Conservation (phyloP, 2,329 filamentous ascomycete genomes). For the Fusarium decemcellulare region DNA sequence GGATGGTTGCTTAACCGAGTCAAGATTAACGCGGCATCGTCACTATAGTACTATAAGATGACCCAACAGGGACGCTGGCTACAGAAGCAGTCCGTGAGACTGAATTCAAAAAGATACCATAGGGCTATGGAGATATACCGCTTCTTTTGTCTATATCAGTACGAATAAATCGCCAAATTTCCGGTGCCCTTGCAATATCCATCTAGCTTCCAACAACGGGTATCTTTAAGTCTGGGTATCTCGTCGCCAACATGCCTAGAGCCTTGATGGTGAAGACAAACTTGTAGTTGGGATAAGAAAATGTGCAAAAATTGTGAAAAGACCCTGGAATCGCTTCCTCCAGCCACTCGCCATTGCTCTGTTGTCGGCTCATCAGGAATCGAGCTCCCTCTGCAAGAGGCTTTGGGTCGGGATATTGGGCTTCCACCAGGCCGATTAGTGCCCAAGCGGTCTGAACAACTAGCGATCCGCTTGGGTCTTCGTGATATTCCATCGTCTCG, state of each 20-base stretch:
- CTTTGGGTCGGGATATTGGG: conserved; percentile 80
- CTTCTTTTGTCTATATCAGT: no score
- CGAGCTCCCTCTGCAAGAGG: conserved; percentile 80
- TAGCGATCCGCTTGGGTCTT: conserved; percentile 82
- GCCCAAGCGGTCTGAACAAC: conserved; percentile 97
- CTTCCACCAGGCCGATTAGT: conserved; percentile 83
- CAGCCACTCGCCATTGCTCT: conserved; percentile 89
- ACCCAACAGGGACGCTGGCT: not conserved
- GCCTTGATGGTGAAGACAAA: conserved; percentile 95
- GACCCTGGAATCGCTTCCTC: conserved; percentile 96
- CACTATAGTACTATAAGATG: not conserved
- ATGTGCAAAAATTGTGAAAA: conserved; percentile 99
- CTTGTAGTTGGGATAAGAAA: conserved; percentile 98
- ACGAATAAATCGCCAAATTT: no score
- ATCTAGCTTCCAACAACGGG: not conserved
- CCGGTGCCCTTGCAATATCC: no score
- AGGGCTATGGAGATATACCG: not conserved
- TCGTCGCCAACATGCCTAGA: conserved; percentile 84
- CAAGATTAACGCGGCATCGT: not conserved
- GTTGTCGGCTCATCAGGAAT: conserved; percentile 87
- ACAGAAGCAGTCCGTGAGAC: not conserved
- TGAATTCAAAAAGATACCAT: not conserved
- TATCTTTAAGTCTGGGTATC: conserved; percentile 75
- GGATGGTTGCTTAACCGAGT: not conserved
- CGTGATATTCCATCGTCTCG: conserved; percentile 79